phyloP scores from a whole-genome alignment of 83 land plant genomes.

The Picea mariana region DNA sequence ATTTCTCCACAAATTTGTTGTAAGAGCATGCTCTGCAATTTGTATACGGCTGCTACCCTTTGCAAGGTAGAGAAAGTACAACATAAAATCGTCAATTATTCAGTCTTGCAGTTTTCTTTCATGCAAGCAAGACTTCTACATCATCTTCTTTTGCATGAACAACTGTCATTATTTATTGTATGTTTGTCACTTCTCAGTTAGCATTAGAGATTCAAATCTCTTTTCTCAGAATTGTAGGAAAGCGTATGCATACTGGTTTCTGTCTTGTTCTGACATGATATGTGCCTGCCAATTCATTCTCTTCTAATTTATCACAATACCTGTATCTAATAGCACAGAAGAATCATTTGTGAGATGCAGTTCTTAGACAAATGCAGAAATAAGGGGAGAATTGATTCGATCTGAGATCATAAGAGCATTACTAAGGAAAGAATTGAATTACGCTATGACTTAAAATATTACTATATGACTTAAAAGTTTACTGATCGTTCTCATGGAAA shows the following conservation, averaged over 20 bases:
- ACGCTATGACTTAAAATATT: background rate
- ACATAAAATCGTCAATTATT: background rate
- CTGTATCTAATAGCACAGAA: background rate
- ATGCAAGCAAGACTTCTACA: constrained; percentile 13
- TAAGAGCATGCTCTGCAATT: background rate
- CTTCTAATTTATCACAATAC: background rate
- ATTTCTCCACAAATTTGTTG: constrained; percentile 12
- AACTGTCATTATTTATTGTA: constrained; percentile 2
- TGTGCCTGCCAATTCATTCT: background rate
- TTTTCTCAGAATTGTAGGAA: background rate
- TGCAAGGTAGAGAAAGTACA: background rate
- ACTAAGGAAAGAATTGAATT: background rate
- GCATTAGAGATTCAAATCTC: background rate
- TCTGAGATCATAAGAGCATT: background rate
- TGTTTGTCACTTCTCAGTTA: background rate
- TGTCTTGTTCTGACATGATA: constrained; percentile 2
- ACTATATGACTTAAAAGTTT: background rate
- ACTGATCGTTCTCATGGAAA: too few relatives aligned
- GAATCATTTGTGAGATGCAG: background rate
- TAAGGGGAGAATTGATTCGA: background rate
- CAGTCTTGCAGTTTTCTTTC: constrained; percentile 14
- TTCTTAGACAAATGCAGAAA: background rate
- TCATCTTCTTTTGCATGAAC: background rate
- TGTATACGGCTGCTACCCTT: constrained; percentile 6
- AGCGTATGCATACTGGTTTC: background rate